Conservation (phyloP, 163 green algal genomes). For the Volvox carteri region DNA sequence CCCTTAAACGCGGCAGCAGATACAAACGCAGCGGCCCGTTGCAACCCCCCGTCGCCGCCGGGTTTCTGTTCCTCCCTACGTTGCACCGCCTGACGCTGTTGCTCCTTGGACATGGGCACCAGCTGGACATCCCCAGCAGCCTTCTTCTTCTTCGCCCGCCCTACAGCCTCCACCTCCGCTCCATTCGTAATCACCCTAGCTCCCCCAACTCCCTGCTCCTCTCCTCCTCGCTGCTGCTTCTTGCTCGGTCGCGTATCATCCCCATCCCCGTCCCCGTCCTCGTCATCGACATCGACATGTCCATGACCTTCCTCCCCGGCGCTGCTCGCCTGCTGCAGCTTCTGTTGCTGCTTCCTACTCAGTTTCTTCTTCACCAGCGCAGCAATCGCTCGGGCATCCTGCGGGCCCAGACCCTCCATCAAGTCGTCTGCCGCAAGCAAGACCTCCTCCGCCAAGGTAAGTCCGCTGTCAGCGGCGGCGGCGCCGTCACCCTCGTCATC, state of each 20-base stretch:
- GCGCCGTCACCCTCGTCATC: not conserved
- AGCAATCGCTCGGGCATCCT: conserved; percentile 17
- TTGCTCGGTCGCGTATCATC: not conserved
- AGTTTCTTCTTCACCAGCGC: conserved; percentile 26
- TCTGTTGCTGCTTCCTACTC: not conserved
- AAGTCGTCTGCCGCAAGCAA: conserved; percentile 29
- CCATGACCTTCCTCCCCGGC: too few relatives aligned
- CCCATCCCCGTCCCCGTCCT: not conserved
- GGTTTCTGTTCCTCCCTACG: not conserved
- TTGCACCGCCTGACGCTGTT: conserved; percentile 15
- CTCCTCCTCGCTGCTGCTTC: conserved; percentile 19
- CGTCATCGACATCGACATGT: not conserved
- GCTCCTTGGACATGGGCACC: conserved; percentile 29
- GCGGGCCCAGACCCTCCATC: conserved; percentile 14
- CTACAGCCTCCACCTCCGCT: not conserved
- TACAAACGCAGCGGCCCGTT: conserved; percentile 60
- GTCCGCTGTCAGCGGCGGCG: not conserved
- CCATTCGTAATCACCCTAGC: not conserved
- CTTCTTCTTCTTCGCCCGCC: too few relatives aligned
- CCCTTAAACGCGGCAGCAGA: conserved; percentile 62
- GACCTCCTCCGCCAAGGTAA: conserved; percentile 35
- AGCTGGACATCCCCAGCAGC: conserved; percentile 45
- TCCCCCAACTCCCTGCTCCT: not conserved
- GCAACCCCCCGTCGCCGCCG: not conserved
- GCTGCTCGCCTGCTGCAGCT: not conserved